A percentile compares a stretch with the other conserved stretches of the same genome.
phyloP scores from a whole-genome alignment of 106 monocot species.

The Posidonia australis region DNA sequence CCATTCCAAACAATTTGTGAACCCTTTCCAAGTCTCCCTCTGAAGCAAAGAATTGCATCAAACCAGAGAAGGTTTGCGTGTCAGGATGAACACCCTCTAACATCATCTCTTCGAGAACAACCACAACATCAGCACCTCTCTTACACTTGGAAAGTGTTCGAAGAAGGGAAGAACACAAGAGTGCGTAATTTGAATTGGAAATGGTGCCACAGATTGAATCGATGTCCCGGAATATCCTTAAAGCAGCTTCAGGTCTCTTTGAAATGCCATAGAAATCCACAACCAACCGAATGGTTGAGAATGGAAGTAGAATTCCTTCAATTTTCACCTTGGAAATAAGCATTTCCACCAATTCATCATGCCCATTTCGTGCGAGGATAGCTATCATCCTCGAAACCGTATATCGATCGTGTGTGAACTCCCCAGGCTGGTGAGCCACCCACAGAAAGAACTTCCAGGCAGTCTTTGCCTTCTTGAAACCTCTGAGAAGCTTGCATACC shows the following conservation, averaged over 20 bases:
- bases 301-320: conserved; percentile 74
- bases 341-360: conserved; percentile 40
- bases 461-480: conserved; percentile 59
- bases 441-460: conserved; percentile 92
- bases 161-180: conserved; percentile 50
- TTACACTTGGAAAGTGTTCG: conserved; percentile 60
- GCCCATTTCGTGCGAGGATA: conserved; percentile 57
- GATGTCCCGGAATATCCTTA: conserved; percentile 37
- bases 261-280: conserved; percentile 75
- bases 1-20: conserved; percentile 49
- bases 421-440: conserved; percentile 66
- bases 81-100: conserved; percentile 31
- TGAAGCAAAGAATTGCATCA: conserved; percentile 62
- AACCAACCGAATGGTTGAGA: conserved; percentile 48
- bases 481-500: conserved; percentile 80
- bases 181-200: conserved; percentile 16
- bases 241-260: conserved; percentile 49
- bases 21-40: conserved; percentile 59
- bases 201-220: conserved; percentile 38
- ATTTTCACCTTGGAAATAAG: conserved; percentile 50
- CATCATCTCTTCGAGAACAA: conserved; percentile 59
- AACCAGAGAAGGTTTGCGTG: conserved; percentile 67
- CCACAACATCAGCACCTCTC: conserved; percentile 38
- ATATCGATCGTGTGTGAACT: conserved; percentile 47
- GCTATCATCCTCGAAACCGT: conserved; percentile 68